Base-by-base conservation (phyloP, 768 basidiomycete genomes). In the Serendipita sp. region DNA sequence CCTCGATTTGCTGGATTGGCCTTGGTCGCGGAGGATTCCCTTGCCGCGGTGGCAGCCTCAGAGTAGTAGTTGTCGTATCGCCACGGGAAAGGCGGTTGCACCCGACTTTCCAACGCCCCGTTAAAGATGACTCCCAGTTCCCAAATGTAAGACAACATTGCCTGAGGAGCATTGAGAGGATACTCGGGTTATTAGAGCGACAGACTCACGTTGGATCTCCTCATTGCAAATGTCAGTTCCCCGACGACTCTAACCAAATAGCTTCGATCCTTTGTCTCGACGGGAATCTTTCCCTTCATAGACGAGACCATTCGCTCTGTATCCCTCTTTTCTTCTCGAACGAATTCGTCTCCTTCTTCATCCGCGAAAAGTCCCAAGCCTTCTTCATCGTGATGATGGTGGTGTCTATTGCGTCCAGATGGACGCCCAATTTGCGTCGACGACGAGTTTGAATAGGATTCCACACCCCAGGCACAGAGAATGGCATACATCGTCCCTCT, bases 101-200 rank as follows among this genome's bases (percentile, higher is more conserved):
- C 23, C 7, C 56, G 56, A 35, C 56, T 60, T n/a, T 60, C 56
- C 23, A 60, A 35, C 7, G 23, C 16, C 4, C 56, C 56, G 34
- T 60, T 30, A n/a, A 60, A 35, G 5, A 60, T 60, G 35, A 60
- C 35, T 3, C 56, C 56, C 18, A 60, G 8, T 35, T 30, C 56
- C 56, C 34, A 28, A n/a, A 36, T 60, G 35, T 60, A 60, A 4
- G 23, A 16, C 16, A 60, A 16, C 56, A 60, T 60, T 3, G 56
- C 56, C 56, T 60, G 56, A 8, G n/a, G 32, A 32, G 10, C n/a
- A 7, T 13, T 54, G 15, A 54, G 52, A 15, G 23, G 23, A 94
- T 91, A 54, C 52, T 28, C 10, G 28, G 30, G 11, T 15, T 13
- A 54, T 10, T 13, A 54, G 30, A 28, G 30, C 11, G 15, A 30